These are phyloP conservation scores for Taphrina communis DNA, from an alignment of 1,139 yeast genomes.

Conservation along the genomic window DNA sequence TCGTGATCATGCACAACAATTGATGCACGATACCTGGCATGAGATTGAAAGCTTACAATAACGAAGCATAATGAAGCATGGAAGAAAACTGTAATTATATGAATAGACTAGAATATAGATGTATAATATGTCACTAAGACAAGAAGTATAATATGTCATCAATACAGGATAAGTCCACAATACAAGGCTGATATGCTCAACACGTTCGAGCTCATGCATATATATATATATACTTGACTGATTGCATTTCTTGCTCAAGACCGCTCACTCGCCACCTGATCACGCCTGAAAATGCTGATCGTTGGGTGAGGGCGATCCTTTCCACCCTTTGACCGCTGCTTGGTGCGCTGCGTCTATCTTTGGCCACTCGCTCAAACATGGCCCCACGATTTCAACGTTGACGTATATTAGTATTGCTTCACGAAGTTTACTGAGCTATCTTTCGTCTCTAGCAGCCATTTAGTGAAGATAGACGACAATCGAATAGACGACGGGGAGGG, in stretches of 20 bases:
- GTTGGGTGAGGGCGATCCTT: not conserved
- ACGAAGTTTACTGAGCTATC: too few relatives aligned
- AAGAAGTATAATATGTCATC: not conserved
- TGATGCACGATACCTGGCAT: conserved; percentile 15
- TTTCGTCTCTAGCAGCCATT: too few relatives aligned
- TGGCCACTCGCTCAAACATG: not conserved
- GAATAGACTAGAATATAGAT: not conserved
- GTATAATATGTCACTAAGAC: not conserved
- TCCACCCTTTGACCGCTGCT: not conserved
- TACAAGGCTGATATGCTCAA: not conserved
- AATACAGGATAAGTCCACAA: not conserved
- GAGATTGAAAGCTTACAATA: not conserved
- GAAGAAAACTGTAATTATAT: not conserved
- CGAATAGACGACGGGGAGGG: too few relatives aligned
- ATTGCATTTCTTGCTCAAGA: too few relatives aligned
- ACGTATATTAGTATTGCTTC: too few relatives aligned
- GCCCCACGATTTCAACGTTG: not conserved
- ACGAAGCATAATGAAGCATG: not conserved
- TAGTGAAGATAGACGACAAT: too few relatives aligned
- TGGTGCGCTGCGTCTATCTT: not conserved
- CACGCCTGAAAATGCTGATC: too few relatives aligned
- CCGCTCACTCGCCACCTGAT: too few relatives aligned
- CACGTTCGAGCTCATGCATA: not conserved
- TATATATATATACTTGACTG: too few relatives aligned
- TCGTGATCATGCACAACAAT: not conserved